phyloP scores from a whole-genome alignment of 208 protist genomes.

The Cochliopodium minus region DNA sequence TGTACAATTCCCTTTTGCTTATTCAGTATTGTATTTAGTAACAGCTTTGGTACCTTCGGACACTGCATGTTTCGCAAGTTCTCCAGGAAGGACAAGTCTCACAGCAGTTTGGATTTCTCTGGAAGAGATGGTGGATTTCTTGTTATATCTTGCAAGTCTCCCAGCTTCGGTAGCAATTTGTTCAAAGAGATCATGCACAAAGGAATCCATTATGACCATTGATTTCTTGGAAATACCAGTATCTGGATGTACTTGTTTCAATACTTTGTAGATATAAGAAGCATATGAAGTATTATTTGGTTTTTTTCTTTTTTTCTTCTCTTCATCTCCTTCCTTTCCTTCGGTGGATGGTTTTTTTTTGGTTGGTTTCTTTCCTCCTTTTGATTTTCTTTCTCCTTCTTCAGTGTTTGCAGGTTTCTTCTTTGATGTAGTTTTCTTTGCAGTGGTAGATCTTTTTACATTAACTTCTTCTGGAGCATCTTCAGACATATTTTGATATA shows the following conservation, averaged over 20 bases:
- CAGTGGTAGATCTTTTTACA: too few relatives aligned
- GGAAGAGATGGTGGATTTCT: constrained; percentile 50
- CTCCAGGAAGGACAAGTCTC: constrained; percentile 61
- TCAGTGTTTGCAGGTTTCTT: too few relatives aligned
- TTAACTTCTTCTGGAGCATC: too few relatives aligned
- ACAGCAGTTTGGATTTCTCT: constrained; percentile 68
- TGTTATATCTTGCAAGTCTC: constrained; percentile 54
- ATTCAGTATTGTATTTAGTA: constrained; percentile 36
- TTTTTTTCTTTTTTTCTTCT: constrained; percentile 2
- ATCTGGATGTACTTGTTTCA: constrained; percentile 4
- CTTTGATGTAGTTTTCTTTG: too few relatives aligned
- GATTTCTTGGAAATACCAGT: constrained; percentile 53
- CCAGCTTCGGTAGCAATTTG: constrained; percentile 56
- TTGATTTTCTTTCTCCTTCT: neutral
- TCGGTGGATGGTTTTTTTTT: neutral
- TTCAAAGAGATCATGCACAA: constrained; percentile 73
- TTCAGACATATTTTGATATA: too few relatives aligned
- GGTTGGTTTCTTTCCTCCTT: neutral
- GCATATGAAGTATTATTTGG: neutral
- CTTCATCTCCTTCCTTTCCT: neutral
- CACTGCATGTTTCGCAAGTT: constrained; percentile 73
- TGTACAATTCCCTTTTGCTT: too few relatives aligned
- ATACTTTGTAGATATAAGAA: constrained; percentile 10
- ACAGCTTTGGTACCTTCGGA: constrained; percentile 74
- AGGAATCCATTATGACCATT: constrained; percentile 84